Base-by-base conservation (phyloP, 345 rosid genomes). In the Cochlearia excelsa region DNA sequence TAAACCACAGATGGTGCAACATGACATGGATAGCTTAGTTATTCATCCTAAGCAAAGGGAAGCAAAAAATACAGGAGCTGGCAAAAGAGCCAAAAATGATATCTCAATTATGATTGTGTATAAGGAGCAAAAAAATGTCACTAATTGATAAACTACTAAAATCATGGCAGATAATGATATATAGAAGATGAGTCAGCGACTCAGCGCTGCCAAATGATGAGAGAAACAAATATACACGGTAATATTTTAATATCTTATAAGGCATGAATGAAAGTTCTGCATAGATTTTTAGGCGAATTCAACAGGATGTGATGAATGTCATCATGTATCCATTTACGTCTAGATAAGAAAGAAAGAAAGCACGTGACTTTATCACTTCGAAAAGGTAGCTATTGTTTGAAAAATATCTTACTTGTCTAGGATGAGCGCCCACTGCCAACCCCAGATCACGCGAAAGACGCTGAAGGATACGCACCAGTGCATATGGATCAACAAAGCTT, bases 361-460 rank as follows among this genome's bases (percentile, higher is more conserved):
- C 10, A 40, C 42, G 29, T 9, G 30, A 46, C 28, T 59, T 38
- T 47, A 57, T 58, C 48, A 42, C 65, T 26, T 40, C 45, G 16
- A 43, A 41, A 63, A 29, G 29, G 40, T 9, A 44, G 62, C 33
- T 37, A 56, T 37, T 30, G 33, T 30, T 16, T 48, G 44, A 62
- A 27, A 64, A 63, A 50, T 65, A 50, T 33, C 87, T 60, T 82
- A 93, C 99, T 79, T 86, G 99, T 87, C 79, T 93, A 73, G 74
- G 46, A 74, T 89, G 83, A 58, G 95, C 84, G 62, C 87, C 82
- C 2, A 72, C 74, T 51, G 93, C 77, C 30, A 81, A 82, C 75
- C 90, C 92, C 85, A 89, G 81, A 77, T 93, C 97, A 57, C 94
- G 89, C 26, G 84, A 82, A 57, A 93, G 73, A 35, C 88, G 88